Evolutionary conservation across 495 filamentous ascomycete species (phyloP).

Genomic region (Aspergillus mulundensis): DNA sequence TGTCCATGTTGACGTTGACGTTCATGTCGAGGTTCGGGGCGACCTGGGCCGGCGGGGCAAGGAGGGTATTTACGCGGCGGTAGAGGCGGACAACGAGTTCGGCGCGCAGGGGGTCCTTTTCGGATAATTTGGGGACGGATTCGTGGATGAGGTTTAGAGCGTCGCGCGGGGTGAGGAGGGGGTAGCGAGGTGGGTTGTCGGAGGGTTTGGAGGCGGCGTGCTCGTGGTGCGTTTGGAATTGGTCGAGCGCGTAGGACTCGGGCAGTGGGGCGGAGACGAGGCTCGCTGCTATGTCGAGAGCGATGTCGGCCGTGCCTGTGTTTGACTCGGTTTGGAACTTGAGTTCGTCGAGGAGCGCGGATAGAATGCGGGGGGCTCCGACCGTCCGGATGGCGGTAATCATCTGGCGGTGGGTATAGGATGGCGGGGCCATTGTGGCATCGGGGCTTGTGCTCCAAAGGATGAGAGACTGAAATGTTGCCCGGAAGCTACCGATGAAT

Average conservation of each 20-base stretch:
- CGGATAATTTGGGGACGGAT: conserved; percentile 57
- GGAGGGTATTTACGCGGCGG: conserved; percentile 65
- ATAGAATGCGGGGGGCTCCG: conserved; percentile 60
- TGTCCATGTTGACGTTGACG: conserved; percentile 28
- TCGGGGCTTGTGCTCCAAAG: conserved; percentile 67
- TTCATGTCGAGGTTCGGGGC: conserved; percentile 33
- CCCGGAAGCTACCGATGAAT: conserved; percentile 56
- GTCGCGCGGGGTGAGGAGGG: conserved; percentile 58
- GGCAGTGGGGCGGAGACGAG: conserved; percentile 69
- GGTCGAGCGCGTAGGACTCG: conserved; percentile 43
- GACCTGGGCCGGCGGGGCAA: conserved; percentile 38
- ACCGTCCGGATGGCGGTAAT: conserved; percentile 62
- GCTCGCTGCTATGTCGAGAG: conserved; percentile 69
- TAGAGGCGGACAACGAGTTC: conserved; percentile 72
- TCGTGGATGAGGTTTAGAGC: conserved; percentile 62
- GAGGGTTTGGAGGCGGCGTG: conserved; percentile 39
- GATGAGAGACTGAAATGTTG: conserved; percentile 63
- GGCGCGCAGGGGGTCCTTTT: conserved; percentile 57
- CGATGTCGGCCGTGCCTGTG: conserved; percentile 52
- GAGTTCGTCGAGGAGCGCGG: conserved; percentile 65
- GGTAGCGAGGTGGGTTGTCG: conserved; percentile 35
- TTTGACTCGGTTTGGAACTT: conserved; percentile 45
- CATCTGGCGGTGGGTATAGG: conserved; percentile 77
- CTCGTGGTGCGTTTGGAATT: conserved; percentile 34
- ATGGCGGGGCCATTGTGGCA: conserved; percentile 61